Evolutionary conservation across 2,329 filamentous ascomycete species (phyloP), one percentile per base, ranked within the genome.

Genomic region (Fusarium luffae): DNA sequence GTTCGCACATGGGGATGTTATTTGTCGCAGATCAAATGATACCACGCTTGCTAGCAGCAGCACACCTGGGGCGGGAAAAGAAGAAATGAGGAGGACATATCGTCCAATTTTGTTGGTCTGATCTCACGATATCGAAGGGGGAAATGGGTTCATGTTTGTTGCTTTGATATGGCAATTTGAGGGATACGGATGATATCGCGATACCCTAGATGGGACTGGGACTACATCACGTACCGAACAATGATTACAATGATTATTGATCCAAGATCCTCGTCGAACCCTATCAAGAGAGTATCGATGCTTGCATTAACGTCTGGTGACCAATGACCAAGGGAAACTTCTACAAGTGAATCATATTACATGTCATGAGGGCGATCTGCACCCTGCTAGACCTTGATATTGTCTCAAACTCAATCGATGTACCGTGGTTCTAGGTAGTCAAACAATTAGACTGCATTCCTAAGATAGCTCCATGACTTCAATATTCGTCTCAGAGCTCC

Each of bases 1-100:
- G 50, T 69, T 46, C 54, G 32, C 40, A 40, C 14, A 37, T 50
- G 47, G 51, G 48, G 56, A 58, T 57, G 37, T 59, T 61, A 59
- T 65, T 63, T 57, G 55, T 60, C 54, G 42, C 56, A 40, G 55
- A 48, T 48, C 63, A 51, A 61, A 74, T 54, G 70, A 75, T 70
- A 71, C 60, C 69, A 66, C 62, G 48, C 54, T 61, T 65, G 50
- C 54, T 32, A 40, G 21, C 21, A 58, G 48, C 34, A 59, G 59
- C 58, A 58, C 59, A 61, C 62, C 51, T 59, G 59, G 40, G 46
- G 48, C n/a, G 27, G 23, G 28, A 25, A 50, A 30, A 50, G 49
- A 16, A 37, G 23, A 42, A 47, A 54, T 19, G 51, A 50, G 28
- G 47, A 54, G 54, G 42, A 42, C 51, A 44, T 48, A 27, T 57